A percentile compares a stretch with the other conserved stretches of the same genome.
Evolutionary conservation across 2,329 filamentous ascomycete genomes (phyloP).

Genomic region (Diplocarpon mali): DNA sequence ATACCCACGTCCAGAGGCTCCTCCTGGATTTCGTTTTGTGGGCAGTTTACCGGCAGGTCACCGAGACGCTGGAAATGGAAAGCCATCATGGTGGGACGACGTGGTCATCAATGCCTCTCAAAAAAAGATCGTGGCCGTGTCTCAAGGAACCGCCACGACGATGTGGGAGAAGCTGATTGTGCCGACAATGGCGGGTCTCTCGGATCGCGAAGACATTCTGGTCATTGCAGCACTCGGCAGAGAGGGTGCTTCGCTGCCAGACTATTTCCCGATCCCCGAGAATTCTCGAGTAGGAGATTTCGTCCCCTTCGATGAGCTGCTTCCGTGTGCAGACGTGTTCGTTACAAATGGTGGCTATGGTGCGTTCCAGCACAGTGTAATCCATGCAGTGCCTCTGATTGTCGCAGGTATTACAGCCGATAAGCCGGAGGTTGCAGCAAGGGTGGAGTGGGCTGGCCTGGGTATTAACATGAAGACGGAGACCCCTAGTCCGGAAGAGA

Average conservation of each 20-base stretch:
- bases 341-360: slow-evolving; percentile 31
- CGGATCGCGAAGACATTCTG: slow-evolving; percentile 26
- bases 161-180: slow-evolving; percentile 27
- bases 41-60: slow-evolving; percentile 31
- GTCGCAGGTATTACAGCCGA: slow-evolving; percentile 27
- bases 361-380: slow-evolving; percentile 27
- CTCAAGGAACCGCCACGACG: slow-evolving; percentile 28
- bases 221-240: slow-evolving; percentile 27
- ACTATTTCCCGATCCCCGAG: slow-evolving; percentile 21
- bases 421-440: slow-evolving; percentile 26
- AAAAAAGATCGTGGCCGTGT: slow-evolving; percentile 29
- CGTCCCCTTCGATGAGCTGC: slow-evolving; percentile 30
- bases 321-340: slow-evolving; percentile 27
- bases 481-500: slow-evolving; percentile 1
- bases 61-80: slow-evolving; percentile 19
- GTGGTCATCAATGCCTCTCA: slow-evolving; percentile 31
- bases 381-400: slow-evolving; percentile 27
- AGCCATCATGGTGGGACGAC: slow-evolving; percentile 36
- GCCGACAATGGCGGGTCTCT: slow-evolving; percentile 28
- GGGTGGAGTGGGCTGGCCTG: slow-evolving; percentile 26
- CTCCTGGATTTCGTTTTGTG: slow-evolving; percentile 32
- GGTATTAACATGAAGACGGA: slow-evolving; percentile 25
- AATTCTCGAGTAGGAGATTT: slow-evolving; percentile 29
- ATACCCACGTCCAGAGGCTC: slow-evolving; percentile 28
- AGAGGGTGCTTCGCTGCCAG: slow-evolving; percentile 23